Conservation (phyloP, 2,329 filamentous ascomycete species). For the Trichoderma sp. region DNA sequence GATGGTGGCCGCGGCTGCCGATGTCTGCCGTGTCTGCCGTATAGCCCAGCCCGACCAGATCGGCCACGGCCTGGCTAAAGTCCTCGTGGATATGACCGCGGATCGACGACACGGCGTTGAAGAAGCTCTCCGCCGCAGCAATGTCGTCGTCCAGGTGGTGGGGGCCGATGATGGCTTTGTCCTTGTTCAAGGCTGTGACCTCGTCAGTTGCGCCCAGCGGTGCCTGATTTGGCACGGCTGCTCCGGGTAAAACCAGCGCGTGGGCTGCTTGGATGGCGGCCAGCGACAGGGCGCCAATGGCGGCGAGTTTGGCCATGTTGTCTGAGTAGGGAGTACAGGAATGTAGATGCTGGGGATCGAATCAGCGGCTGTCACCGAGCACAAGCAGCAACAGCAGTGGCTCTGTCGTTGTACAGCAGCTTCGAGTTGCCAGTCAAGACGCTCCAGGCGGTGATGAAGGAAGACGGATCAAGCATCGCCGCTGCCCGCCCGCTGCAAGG, state of each 20-base stretch:
- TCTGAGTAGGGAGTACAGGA: not conserved
- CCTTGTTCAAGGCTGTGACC: not conserved
- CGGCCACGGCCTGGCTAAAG: not conserved
- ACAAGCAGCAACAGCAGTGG: not conserved
- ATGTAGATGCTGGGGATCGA: not conserved
- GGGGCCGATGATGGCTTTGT: not conserved
- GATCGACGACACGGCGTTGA: slow-evolving; percentile 6
- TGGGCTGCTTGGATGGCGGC: slow-evolving; percentile 9
- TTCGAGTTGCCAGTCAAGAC: not conserved
- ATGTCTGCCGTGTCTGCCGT: slow-evolving; percentile 1
- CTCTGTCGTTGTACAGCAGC: not conserved
- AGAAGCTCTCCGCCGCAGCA: slow-evolving; percentile 4
- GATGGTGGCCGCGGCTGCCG: not conserved
- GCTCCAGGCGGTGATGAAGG: slow-evolving; percentile 10
- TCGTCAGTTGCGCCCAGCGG: slow-evolving; percentile 9
- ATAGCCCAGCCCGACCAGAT: slow-evolving; percentile 3
- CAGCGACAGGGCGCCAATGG: slow-evolving; percentile 14
- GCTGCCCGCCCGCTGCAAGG: not conserved
- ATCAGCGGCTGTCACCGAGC: not conserved
- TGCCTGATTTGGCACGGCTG: slow-evolving; percentile 11
- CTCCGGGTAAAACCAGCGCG: slow-evolving; percentile 16
- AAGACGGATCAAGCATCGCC: not conserved
- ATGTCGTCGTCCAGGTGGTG: slow-evolving; percentile 6
- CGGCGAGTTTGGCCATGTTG: slow-evolving; percentile 11
- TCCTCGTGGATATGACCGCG: slow-evolving; percentile 17